These are phyloP conservation scores for Gentiana macrophylla DNA, from an alignment of 257 asterid genomes.

Conservation along the genomic window DNA sequence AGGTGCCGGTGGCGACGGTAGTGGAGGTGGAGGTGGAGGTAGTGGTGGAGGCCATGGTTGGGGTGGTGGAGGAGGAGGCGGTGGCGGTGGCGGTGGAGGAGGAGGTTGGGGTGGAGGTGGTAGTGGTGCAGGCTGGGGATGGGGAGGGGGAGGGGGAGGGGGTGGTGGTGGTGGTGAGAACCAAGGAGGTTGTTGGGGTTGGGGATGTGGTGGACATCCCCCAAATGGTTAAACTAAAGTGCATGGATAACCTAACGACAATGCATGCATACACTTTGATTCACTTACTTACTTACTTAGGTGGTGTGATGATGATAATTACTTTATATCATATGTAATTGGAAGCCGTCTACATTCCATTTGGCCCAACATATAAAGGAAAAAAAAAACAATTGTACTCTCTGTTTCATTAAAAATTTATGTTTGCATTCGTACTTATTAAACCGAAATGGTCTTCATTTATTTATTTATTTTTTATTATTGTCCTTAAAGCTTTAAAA, in stretches of 20 bases:
- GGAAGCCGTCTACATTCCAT: too few relatives aligned
- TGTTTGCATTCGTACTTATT: too few relatives aligned
- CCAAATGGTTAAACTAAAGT: conserved; percentile 2
- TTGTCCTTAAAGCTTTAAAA: too few relatives aligned
- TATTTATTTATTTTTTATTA: too few relatives aligned
- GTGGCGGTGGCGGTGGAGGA: not conserved
- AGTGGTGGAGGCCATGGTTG: not conserved
- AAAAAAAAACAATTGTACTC: too few relatives aligned
- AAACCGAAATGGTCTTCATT: too few relatives aligned
- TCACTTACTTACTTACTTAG: too few relatives aligned
- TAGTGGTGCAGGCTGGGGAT: not conserved
- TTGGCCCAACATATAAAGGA: too few relatives aligned
- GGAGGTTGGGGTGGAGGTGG: not conserved
- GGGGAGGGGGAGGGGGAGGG: not conserved
- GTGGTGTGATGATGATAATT: too few relatives aligned
- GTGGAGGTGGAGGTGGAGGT: not conserved
- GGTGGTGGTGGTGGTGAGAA: conserved; percentile 5
- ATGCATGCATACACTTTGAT: too few relatives aligned
- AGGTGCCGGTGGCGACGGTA: not conserved
- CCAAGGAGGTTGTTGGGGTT: conserved; percentile 16
- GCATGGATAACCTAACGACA: not conserved
- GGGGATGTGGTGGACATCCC: conserved; percentile 24
- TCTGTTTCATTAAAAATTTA: too few relatives aligned
- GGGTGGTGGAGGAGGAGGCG: not conserved
- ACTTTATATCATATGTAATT: too few relatives aligned